A percentile compares a stretch with the other conserved stretches of the same genome.
Evolutionary conservation across 495 filamentous ascomycete genomes (phyloP).

Genomic region (Elasticomyces elasticus): DNA sequence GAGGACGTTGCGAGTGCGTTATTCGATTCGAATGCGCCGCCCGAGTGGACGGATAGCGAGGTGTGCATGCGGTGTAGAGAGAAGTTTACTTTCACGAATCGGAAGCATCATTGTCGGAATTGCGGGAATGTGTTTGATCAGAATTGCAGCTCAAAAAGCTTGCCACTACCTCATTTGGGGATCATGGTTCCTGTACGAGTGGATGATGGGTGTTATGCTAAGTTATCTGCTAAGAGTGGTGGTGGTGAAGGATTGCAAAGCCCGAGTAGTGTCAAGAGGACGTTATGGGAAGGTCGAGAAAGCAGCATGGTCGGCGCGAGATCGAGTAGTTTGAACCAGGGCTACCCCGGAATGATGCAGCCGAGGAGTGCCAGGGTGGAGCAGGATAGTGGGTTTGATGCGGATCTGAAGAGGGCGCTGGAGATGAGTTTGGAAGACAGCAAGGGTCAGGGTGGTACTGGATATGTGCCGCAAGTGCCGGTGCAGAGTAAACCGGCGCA

Average conservation of each 20-base stretch:
- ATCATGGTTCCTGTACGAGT: conserved; percentile 87
- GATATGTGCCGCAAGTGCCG: conserved; percentile 57
- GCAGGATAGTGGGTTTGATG: conserved; percentile 83
- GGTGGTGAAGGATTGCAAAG: conserved; percentile 26
- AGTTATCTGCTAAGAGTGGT: conserved; percentile 61
- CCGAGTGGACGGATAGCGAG: conserved; percentile 95
- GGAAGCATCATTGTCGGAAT: conserved; percentile 96
- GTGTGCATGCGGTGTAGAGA: conserved; percentile 98
- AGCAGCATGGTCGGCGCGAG: background rate
- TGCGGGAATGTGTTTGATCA: conserved; percentile 95
- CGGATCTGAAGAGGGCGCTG: conserved; percentile 82
- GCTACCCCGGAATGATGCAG: conserved; percentile 53
- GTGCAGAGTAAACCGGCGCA: conserved; percentile 32
- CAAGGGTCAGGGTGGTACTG: conserved; percentile 51
- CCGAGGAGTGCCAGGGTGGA: conserved; percentile 69
- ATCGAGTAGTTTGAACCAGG: background rate
- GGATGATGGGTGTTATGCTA: conserved; percentile 91
- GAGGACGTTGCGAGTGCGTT: conserved; percentile 84
- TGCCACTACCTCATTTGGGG: conserved; percentile 84
- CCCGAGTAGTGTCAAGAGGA: conserved; percentile 36
- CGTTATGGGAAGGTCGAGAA: conserved; percentile 40
- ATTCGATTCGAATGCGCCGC: conserved; percentile 92
- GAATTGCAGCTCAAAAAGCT: conserved; percentile 78
- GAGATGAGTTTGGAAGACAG: conserved; percentile 96
- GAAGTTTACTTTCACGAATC: conserved; percentile 90